A percentile compares a stretch with the other conserved stretches of the same genome.
phyloP scores from a whole-genome alignment of 495 filamentous ascomycete genomes.

The Neurospora sp. region DNA sequence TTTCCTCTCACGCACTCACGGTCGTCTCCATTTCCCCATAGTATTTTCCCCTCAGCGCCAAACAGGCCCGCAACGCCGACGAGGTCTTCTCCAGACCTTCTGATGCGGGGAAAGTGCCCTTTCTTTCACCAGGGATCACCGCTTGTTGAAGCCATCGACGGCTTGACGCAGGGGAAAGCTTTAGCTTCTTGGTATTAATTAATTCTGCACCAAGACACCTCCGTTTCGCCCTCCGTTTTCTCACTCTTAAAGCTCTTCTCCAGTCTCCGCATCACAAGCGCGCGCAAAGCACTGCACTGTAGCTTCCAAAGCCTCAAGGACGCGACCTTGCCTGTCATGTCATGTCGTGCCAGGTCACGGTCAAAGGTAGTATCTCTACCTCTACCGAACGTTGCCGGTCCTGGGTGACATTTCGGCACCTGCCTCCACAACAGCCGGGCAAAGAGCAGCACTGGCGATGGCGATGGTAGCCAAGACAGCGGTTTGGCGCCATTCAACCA shows the following conservation, averaged over 20 bases:
- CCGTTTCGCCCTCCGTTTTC: background rate
- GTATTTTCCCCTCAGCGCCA: background rate
- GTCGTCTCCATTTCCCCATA: background rate
- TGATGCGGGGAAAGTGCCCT: background rate
- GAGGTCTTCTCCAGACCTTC: background rate
- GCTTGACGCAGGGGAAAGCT: background rate
- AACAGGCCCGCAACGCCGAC: background rate
- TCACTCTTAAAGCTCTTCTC: background rate
- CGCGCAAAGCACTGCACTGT: background rate
- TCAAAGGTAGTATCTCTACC: background rate
- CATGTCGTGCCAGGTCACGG: background rate
- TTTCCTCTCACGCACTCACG: background rate
- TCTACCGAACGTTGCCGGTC: background rate
- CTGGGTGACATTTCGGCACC: background rate
- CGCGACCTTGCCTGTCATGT: background rate
- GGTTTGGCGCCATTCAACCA: background rate
- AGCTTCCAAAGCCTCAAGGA: background rate
- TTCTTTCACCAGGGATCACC: background rate
- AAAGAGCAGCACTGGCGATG: background rate
- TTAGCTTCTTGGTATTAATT: background rate
- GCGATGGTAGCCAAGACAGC: background rate
- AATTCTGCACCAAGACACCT: background rate
- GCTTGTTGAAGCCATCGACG: background rate
- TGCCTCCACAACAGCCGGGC: background rate
- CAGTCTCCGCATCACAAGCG: background rate